A percentile compares a stretch with the other conserved stretches of the same genome.
phyloP scores from a whole-genome alignment of 139 green algal species.

The Auxenochlorella protothecoides region DNA sequence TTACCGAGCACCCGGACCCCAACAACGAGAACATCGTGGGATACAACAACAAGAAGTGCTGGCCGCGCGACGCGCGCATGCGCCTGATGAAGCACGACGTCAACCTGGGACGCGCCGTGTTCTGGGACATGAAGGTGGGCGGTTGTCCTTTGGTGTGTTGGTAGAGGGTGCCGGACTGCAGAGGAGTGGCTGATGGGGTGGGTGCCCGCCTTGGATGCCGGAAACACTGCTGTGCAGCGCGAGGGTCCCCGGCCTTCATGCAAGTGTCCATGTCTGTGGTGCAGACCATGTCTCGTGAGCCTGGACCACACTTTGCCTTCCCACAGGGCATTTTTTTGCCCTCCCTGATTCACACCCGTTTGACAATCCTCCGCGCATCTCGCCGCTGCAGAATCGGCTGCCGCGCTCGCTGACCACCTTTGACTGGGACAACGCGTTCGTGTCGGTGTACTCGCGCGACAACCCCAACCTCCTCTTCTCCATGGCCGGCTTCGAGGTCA shows the following conservation, averaged over 20 bases:
- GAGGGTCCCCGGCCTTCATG: too few species aligned
- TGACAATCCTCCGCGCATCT: too few species aligned
- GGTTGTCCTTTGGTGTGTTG: too few species aligned
- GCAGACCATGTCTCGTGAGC: too few species aligned
- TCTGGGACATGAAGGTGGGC: constrained; percentile 87
- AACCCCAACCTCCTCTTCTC: constrained; percentile 99
- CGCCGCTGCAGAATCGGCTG: constrained; percentile 44
- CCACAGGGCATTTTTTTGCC: too few species aligned
- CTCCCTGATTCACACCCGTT: too few species aligned
- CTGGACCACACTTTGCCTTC: too few species aligned
- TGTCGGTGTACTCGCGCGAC: constrained; percentile 90
- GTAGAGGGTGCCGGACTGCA: not conserved
- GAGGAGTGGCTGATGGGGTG: not conserved
- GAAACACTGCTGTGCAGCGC: too few species aligned
- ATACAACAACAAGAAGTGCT: constrained; percentile 99
- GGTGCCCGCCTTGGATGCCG: not conserved
- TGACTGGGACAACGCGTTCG: constrained; percentile 95
- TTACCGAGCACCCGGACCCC: constrained; percentile 98
- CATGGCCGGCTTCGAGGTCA: constrained; percentile 95
- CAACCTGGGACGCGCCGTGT: constrained; percentile 94
- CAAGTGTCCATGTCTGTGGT: too few species aligned
- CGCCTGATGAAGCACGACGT: constrained; percentile 99
- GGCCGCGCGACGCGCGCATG: constrained; percentile 97
- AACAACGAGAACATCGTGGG: constrained; percentile 99
- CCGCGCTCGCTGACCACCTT: constrained; percentile 87